These are phyloP conservation scores for Dioszegia aurantiaca DNA, from an alignment of 768 basidiomycete genomes.

Conservation along the genomic window DNA sequence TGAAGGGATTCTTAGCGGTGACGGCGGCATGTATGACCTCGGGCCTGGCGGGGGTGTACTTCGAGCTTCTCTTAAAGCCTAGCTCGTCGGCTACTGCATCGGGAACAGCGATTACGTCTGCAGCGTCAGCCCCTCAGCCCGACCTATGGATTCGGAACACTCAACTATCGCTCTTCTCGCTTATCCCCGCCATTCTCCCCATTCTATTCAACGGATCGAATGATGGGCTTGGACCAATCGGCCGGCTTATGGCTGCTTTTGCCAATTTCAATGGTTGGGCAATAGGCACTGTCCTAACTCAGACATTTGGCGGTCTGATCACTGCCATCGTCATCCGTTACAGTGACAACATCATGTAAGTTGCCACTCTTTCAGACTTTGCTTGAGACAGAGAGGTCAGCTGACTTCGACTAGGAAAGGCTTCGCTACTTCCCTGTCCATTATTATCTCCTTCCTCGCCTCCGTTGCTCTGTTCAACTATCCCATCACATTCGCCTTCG, in stretches of 20 bases:
- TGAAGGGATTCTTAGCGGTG: constrained; percentile 87
- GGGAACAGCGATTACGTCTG: neutral
- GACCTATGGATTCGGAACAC: constrained; percentile 97
- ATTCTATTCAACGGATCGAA: constrained; percentile 60
- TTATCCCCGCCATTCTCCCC: constrained; percentile 80
- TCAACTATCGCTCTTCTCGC: constrained; percentile 88
- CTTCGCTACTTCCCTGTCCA: constrained; percentile 90
- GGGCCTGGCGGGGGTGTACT: constrained; percentile 94
- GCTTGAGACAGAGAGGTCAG: constrained; percentile 17
- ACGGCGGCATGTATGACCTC: constrained; percentile 89
- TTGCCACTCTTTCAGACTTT: constrained; percentile 2
- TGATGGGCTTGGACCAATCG: constrained; percentile 30
- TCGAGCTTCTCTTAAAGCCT: constrained; percentile 94
- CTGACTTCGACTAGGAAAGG: constrained; percentile 66
- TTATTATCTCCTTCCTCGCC: constrained; percentile 90
- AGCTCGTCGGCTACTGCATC: constrained; percentile 50
- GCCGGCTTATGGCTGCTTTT: constrained; percentile 59
- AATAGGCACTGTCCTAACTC: constrained; percentile 81
- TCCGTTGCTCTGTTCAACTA: constrained; percentile 88
- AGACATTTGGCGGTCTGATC: constrained; percentile 86
- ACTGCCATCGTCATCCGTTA: constrained; percentile 95
- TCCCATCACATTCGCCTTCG: constrained; percentile 77
- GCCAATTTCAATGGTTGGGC: constrained; percentile 85
- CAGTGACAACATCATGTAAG: constrained; percentile 65
- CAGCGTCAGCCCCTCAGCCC: constrained; percentile 6